Base-by-base conservation (phyloP, 148 eudicot genomes). In the Polygonum maritimum region DNA sequence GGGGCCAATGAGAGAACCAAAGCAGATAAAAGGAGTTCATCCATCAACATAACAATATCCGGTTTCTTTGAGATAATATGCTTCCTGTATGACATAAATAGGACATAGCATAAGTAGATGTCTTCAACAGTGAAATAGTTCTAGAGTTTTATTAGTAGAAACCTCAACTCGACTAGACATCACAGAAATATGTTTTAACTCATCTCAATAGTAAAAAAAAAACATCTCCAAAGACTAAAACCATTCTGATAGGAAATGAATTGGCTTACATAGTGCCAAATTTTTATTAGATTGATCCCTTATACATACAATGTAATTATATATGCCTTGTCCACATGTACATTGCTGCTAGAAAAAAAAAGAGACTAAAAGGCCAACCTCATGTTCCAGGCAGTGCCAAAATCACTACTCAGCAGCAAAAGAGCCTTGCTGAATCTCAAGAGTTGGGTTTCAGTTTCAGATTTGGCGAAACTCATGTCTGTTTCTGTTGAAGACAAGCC, bases 301-400 rank as follows among this genome's bases (percentile, higher is more conserved):
- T 57, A 21, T 8, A 21, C 63, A n/a, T 57, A 57, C 63, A 57
- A 57, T 19, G n/a, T 19, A 31, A 15, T 21, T 57, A 57, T 57
- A 57, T 8, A 57, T 12, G 13, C 10, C 5, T 13, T n/a, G 16
- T 8, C 8, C 9, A 2, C 26, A 52, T 15, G 31, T 15, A 55
- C 6, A 7, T 36, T 5, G 33, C 48, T 39, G 19, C 47, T 13
- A 40, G 15, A 48, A 75, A 31, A 76, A 19, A 9, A 76, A 71
- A 22, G 58, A 22, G 5, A 10, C 52, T 47, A 49, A 60, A 51
- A 74, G 65, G 69, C 76, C 33, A 67, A 93, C 97, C 98, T 92
- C 83, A 86, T 83, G 86, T 94, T 92, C 98, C 98, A 94, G 3
- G 92, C 95, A 44, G 93, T 94, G 75, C 93, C 93, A 82, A 88